phyloP scores from a whole-genome alignment of 352 stramenopile species.

The Pythium dissotocum region DNA sequence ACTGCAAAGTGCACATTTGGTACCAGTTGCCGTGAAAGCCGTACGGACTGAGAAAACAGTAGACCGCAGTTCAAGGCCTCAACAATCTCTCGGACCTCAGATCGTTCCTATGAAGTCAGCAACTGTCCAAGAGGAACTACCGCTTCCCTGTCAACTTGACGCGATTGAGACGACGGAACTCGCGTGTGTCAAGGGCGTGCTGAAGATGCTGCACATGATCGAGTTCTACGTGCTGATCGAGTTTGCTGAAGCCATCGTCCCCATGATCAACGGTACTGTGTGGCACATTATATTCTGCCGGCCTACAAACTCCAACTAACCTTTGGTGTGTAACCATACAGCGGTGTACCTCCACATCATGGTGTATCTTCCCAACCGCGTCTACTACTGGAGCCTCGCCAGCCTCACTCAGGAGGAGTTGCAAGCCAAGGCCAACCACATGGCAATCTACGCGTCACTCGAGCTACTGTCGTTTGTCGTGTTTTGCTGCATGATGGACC shows the following conservation, averaged over 20 bases:
- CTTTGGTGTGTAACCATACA: no score
- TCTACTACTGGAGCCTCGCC: constrained; percentile 13
- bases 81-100: no score
- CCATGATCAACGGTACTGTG: constrained; percentile 12
- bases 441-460: background rate
- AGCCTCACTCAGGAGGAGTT: constrained; percentile 2
- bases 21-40: no score
- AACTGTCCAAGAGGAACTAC: no score
- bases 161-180: background rate
- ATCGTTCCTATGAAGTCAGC: no score
- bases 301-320: no score
- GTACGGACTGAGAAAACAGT: no score
- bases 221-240: constrained; percentile 22
- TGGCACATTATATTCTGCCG: no score
- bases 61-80: no score
- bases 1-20: no score
- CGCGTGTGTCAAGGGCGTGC: background rate
- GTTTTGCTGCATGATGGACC: background rate
- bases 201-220: constrained; percentile 17
- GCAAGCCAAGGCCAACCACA: background rate
- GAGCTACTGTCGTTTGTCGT: constrained; percentile 5
- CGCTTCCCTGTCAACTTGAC: no score
- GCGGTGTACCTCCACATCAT: background rate
- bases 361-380: constrained; percentile 4
- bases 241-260: constrained; percentile 28